Conservation (phyloP, 768 basidiomycete genomes). For the Lactarius trivialis region DNA sequence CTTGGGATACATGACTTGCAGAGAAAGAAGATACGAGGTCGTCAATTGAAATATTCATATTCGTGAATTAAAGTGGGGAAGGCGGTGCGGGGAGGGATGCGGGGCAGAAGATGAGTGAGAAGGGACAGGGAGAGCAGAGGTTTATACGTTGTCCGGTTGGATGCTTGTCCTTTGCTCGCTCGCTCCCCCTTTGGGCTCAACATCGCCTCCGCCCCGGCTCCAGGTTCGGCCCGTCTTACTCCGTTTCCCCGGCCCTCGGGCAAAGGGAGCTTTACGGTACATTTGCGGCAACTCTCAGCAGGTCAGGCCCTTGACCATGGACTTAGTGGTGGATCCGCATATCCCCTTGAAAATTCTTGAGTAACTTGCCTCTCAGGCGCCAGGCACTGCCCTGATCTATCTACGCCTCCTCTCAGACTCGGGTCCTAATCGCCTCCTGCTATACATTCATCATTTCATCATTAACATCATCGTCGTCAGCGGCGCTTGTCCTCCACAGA, state of each 20-base stretch:
- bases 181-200: background rate
- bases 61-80: background rate
- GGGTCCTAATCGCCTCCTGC: constrained; percentile 3
- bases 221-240: background rate
- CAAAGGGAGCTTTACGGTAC: too few relatives aligned
- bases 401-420: background rate
- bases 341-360: too few relatives aligned
- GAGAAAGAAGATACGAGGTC: constrained; percentile 45
- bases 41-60: constrained; percentile 44
- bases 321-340: too few relatives aligned
- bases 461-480: background rate
- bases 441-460: background rate
- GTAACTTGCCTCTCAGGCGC: background rate
- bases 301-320: too few relatives aligned
- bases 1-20: constrained; percentile 46
- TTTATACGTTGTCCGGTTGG: background rate
- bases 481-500: too few relatives aligned
- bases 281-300: too few relatives aligned
- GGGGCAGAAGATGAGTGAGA: background rate
- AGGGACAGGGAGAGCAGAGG: background rate
- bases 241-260: background rate
- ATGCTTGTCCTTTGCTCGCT: background rate
- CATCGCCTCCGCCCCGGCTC: background rate
- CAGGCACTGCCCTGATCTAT: background rate
- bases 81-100: constrained; percentile 2